Conservation (phyloP, 805 yeast species). For the Starmera quercuum region DNA sequence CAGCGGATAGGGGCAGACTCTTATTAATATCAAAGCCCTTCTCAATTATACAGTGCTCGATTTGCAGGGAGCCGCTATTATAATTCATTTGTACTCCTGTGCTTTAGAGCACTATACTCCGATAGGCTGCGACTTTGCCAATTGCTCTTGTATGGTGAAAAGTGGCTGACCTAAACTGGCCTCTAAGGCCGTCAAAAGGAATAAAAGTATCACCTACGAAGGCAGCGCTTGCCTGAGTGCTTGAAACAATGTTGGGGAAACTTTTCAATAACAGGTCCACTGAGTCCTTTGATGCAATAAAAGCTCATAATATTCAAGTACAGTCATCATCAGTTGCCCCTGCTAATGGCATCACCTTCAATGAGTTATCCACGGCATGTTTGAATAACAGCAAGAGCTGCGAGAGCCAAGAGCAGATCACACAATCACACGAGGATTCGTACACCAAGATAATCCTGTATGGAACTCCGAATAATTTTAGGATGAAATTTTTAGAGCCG, state of each 20-base stretch:
- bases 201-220: not conserved
- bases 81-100: too few species aligned
- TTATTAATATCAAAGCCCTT: too few species aligned
- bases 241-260: not conserved
- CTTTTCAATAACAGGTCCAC: not conserved
- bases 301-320: not conserved
- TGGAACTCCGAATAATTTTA: constrained; percentile 15
- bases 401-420: not conserved
- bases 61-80: too few species aligned
- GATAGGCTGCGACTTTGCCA: too few species aligned
- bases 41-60: too few species aligned
- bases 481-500: constrained; percentile 2
- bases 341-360: not conserved
- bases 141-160: not conserved
- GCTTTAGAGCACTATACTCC: too few species aligned
- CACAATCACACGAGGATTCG: constrained; percentile 13
- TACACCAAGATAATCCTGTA: constrained; percentile 18
- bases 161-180: not conserved
- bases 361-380: not conserved
- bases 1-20: too few species aligned
- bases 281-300: not conserved
- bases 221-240: too few species aligned
- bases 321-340: too few species aligned
- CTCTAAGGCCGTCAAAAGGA: not conserved
- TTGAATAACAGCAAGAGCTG: too few species aligned